Conservation (phyloP, 768 basidiomycete genomes). For the Tremella yokohamensis region DNA sequence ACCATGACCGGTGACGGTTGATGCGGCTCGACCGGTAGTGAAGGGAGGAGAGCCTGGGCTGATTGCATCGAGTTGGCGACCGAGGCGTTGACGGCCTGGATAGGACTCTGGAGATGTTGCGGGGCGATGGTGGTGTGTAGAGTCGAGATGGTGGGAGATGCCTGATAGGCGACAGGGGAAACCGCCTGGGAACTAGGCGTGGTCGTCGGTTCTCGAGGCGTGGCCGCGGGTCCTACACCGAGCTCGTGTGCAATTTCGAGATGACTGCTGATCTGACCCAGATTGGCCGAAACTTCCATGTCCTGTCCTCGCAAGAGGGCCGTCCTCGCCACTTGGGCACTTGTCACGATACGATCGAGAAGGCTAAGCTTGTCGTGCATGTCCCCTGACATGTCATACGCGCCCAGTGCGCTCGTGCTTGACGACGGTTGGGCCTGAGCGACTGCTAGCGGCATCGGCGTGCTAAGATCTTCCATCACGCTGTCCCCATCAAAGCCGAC, state of each 20-base stretch:
- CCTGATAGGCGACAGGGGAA: constrained; percentile 26
- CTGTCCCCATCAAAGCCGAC: constrained; percentile 18
- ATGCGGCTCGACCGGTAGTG: constrained; percentile 27
- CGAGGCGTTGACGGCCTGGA: background rate
- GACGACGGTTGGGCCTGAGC: constrained; percentile 2
- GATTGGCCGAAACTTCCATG: constrained; percentile 40
- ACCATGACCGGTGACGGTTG: background rate
- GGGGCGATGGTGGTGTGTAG: constrained; percentile 4
- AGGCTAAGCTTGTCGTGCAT: constrained; percentile 44
- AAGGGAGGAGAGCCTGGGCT: constrained; percentile 16
- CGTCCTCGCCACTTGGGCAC: constrained; percentile 41
- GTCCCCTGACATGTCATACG: constrained; percentile 38
- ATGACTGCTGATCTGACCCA: constrained; percentile 44
- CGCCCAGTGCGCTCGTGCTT: constrained; percentile 11
- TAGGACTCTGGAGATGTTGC: constrained; percentile 6
- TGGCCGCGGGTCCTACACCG: constrained; percentile 32
- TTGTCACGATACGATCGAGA: constrained; percentile 43
- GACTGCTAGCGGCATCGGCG: constrained; percentile 22
- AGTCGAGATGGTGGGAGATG: constrained; percentile 12
- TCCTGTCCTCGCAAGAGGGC: constrained; percentile 44
- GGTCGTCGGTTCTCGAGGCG: constrained; percentile 19
- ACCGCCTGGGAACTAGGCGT: constrained; percentile 26
- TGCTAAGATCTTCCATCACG: constrained; percentile 35
- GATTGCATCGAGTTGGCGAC: background rate
- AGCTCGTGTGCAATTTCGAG: constrained; percentile 43